Percentiles rank a stretch among this genome's conserved stretches.
Evolutionary conservation across 2,329 filamentous ascomycete species (phyloP).

Genomic region (Falciphora oryzae): DNA sequence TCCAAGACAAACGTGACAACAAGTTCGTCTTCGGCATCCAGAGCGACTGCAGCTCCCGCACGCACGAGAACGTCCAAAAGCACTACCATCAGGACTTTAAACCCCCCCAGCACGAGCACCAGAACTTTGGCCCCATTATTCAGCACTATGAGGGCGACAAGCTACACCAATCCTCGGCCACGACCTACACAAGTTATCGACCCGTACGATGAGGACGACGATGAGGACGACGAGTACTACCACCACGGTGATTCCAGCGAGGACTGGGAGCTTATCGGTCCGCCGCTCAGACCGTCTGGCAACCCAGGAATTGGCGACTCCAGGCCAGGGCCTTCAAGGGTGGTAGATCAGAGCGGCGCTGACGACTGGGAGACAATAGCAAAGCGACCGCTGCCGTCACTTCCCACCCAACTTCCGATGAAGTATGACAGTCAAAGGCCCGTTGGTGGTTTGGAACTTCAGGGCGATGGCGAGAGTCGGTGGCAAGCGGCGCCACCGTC

Average conservation of each 20-base stretch:
- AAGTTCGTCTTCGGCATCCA: not conserved
- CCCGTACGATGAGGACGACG: not conserved
- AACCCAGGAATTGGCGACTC: too few species aligned
- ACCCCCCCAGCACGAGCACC: not conserved
- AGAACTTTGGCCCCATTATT: not conserved
- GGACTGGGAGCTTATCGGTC: too few species aligned
- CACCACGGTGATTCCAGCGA: too few species aligned
- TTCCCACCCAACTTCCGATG: too few species aligned
- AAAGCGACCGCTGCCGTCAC: not conserved
- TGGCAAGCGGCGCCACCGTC: not conserved
- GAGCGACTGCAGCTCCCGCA: not conserved
- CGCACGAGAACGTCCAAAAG: not conserved
- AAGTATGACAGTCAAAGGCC: not conserved
- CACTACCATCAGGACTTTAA: not conserved
- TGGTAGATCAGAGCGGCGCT: too few species aligned
- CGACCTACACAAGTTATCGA: not conserved
- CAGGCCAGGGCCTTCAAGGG: too few species aligned
- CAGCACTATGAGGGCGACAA: not conserved
- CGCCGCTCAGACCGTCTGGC: too few species aligned
- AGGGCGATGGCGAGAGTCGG: not conserved
- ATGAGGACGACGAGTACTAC: not conserved
- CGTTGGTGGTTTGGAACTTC: not conserved
- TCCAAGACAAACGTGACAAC: not conserved
- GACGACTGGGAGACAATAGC: not conserved
- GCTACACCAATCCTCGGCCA: not conserved